phyloP scores from a whole-genome alignment of 768 basidiomycete species.

The Tubosaeta sp. region DNA sequence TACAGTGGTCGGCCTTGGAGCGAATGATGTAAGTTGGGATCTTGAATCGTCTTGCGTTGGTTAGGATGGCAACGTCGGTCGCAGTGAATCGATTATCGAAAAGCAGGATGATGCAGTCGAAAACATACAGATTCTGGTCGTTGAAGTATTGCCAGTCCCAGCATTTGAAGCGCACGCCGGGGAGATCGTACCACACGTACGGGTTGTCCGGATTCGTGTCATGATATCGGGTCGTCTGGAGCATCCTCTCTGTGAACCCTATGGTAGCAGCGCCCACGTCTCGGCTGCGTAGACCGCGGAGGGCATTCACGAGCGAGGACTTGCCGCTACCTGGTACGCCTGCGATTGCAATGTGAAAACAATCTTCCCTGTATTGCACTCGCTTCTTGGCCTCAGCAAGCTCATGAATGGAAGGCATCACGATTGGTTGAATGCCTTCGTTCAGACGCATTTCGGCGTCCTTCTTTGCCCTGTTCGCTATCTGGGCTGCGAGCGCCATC shows the following conservation, averaged over 20 bases:
- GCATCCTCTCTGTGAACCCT: constrained; percentile 28
- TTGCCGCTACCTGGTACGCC: constrained; percentile 34
- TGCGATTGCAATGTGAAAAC: constrained; percentile 31
- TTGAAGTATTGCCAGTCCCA: constrained; percentile 36
- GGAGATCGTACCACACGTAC: constrained; percentile 34
- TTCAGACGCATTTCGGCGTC: constrained; percentile 16
- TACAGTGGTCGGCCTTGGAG: constrained; percentile 33
- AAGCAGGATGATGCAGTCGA: constrained; percentile 32
- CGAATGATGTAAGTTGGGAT: constrained; percentile 36
- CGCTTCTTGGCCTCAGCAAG: constrained; percentile 10
- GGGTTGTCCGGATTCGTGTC: constrained; percentile 16
- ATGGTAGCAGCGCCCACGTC: constrained; percentile 23
- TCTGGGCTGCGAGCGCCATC: constrained; percentile 5
- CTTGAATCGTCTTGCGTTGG: constrained; percentile 25
- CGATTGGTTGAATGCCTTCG: constrained; percentile 24
- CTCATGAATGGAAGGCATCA: constrained; percentile 20
- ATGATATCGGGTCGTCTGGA: constrained; percentile 20
- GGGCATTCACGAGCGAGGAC: constrained; percentile 34
- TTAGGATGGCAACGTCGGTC: constrained; percentile 32
- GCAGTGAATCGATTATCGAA: constrained; percentile 32
- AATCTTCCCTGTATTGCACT: constrained; percentile 20
- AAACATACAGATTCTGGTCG: constrained; percentile 32
- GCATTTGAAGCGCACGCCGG: constrained; percentile 31
- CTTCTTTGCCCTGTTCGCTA: constrained; percentile 2
- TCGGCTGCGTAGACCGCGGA: constrained; percentile 26